Base-by-base conservation (phyloP, 1,139 yeast species). In the Yamadazyma triangularis region DNA sequence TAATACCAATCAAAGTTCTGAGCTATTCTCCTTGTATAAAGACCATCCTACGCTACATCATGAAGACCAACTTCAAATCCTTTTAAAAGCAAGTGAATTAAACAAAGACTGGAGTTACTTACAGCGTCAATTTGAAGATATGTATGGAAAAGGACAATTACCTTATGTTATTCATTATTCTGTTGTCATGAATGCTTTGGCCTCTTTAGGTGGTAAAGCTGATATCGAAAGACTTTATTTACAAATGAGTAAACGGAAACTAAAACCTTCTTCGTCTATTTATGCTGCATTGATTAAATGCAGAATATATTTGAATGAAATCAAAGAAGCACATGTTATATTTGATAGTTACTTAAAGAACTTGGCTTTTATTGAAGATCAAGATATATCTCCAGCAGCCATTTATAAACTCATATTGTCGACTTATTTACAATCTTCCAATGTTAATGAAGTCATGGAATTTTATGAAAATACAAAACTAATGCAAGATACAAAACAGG, bases 161-260 rank as follows among this genome's bases (percentile, higher is more conserved):
- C 84, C 88, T 4, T 69, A 70, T 29, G 56, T 72, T 10, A 50
- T 60, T 4, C 88, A 83, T 48, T 84, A 83, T 48, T 68, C 75
- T 4, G 68, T 77, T 22, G 77, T 82, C 4, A 76, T 87, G 74
- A 58, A 64, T 33, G 78, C 87, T 0, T 59, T 85, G 38, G 77
- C 86, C 0, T 48, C 56, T 7, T 56, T 74, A 27, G 87, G 87
- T 1, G 77, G 79, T 18, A 50, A 58, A 3, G 65, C 65, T 10
- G 70, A 77, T 37, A 72, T 81, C 9, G 71, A 76, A 24, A 58
- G 60, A 31, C 60, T 85, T 12, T 77, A 66, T 55, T 53, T 62
- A 1, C 77, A 73, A 39, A 53, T 74, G 28, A 34, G 60, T 10
- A 55, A 61, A 34, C 61, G 82, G 35, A 64, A 68, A 0, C 57